Conservation (phyloP, 768 basidiomycete genomes). For the Mycena maculata region DNA sequence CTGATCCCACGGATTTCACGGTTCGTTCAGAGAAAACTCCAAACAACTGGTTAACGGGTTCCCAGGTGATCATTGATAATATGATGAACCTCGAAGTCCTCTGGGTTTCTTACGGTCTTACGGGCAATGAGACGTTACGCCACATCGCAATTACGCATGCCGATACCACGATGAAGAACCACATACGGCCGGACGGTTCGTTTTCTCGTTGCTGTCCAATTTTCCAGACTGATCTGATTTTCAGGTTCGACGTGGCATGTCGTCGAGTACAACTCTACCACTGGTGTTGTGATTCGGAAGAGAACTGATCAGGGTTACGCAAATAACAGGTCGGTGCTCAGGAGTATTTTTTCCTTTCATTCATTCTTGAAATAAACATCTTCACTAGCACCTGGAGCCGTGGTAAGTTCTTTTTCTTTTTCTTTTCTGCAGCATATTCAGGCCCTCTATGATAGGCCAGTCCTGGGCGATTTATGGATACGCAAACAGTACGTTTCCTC, state of each 20-base stretch:
- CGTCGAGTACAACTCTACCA: constrained; percentile 74
- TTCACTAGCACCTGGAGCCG: constrained; percentile 74
- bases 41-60: background rate
- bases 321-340: constrained; percentile 51
- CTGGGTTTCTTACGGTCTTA: constrained; percentile 68
- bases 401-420: constrained; percentile 68
- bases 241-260: constrained; percentile 69
- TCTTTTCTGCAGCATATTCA: background rate
- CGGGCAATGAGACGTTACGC: constrained; percentile 66
- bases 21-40: constrained; percentile 45
- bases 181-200: constrained; percentile 72
- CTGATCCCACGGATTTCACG: constrained; percentile 69
- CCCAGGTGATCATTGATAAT: constrained; percentile 79
- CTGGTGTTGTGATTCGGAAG: constrained; percentile 67
- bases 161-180: constrained; percentile 73
- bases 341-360: background rate
- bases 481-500: constrained; percentile 65
- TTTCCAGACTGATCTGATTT: background rate
- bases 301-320: constrained; percentile 73
- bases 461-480: constrained; percentile 72
- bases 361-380: background rate
- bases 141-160: constrained; percentile 74
- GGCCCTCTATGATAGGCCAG: constrained; percentile 53
- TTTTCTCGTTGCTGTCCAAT: background rate
- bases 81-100: constrained; percentile 84